Percentiles rank a stretch among this genome's conserved stretches.
Evolutionary conservation across 768 basidiomycete species (phyloP).

Genomic region (Boletus subcaerulescens): DNA sequence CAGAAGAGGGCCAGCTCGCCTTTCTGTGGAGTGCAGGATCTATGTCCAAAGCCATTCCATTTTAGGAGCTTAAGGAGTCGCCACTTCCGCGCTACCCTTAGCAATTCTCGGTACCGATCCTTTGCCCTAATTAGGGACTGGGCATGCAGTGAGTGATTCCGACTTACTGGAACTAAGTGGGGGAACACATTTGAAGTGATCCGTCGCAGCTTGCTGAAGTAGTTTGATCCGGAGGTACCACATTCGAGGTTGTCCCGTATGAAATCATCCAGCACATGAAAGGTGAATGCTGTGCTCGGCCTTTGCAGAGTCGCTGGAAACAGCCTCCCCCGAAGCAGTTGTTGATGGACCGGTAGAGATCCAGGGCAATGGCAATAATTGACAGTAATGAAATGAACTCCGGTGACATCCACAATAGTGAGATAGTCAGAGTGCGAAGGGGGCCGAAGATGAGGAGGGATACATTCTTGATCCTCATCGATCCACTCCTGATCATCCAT

Average conservation of each 20-base stretch:
- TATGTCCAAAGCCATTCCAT: slow-evolving; percentile 12
- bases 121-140: neutral
- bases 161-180: neutral
- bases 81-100: slow-evolving; percentile 16
- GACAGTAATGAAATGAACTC: too few relatives aligned
- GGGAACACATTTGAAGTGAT: slow-evolving; percentile 2
- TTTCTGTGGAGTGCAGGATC: neutral
- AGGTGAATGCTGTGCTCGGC: slow-evolving; percentile 4
- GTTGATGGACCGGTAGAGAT: neutral
- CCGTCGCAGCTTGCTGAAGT: neutral
- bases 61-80: slow-evolving; percentile 18
- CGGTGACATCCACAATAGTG: too few relatives aligned
- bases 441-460: too few relatives aligned
- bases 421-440: too few relatives aligned
- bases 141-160: too few relatives aligned
- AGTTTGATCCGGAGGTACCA: neutral
- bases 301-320: neutral
- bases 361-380: neutral
- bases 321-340: neutral
- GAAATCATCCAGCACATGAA: slow-evolving; percentile 21
- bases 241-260: slow-evolving; percentile 18
- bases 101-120: slow-evolving; percentile 20
- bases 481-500: too few relatives aligned
- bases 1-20: slow-evolving; percentile 15
- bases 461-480: too few relatives aligned